Percentiles rank a stretch among this genome's conserved stretches.
Evolutionary conservation across 2,329 filamentous ascomycete genomes (phyloP).

Genomic region (Periconia macrospinosa): DNA sequence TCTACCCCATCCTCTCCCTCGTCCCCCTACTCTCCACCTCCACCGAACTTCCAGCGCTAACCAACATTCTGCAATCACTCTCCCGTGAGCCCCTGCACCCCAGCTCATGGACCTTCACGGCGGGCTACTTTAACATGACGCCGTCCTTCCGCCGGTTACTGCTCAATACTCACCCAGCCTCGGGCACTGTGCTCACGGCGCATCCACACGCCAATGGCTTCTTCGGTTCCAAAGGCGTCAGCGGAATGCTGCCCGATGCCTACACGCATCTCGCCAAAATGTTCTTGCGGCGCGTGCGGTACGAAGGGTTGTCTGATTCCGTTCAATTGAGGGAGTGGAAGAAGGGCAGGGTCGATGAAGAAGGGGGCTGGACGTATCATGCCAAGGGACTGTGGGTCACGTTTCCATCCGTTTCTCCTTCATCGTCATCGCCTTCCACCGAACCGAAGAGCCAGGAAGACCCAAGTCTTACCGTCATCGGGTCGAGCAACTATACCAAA

Average conservation of each 20-base stretch:
- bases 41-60: constrained; percentile 84
- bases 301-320: constrained; percentile 56
- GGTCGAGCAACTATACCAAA: constrained; percentile 95
- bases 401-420: constrained; percentile 51
- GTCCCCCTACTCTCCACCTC: constrained; percentile 85
- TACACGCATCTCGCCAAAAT: constrained; percentile 86
- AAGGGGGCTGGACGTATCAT: constrained; percentile 94
- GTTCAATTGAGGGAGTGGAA: constrained; percentile 88
- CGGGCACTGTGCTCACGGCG: constrained; percentile 86
- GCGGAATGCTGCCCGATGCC: constrained; percentile 85
- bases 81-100: constrained; percentile 64
- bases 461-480: constrained; percentile 80
- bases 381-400: constrained; percentile 95
- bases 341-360: constrained; percentile 75
- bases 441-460: constrained; percentile 55
- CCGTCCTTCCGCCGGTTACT: constrained; percentile 79
- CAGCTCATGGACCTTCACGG: constrained; percentile 92
- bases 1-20: constrained; percentile 87
- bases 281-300: constrained; percentile 69
- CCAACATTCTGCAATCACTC: constrained; percentile 72
- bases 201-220: constrained; percentile 95
- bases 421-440: constrained; percentile 37
- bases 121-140: constrained; percentile 97
- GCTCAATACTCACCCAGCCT: constrained; percentile 68
- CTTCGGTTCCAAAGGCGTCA: constrained; percentile 83